Evolutionary conservation across 2,329 filamentous ascomycete genomes (phyloP), one percentile per base, ranked within the genome.

Genomic region (Aspergillus udagawae): DNA sequence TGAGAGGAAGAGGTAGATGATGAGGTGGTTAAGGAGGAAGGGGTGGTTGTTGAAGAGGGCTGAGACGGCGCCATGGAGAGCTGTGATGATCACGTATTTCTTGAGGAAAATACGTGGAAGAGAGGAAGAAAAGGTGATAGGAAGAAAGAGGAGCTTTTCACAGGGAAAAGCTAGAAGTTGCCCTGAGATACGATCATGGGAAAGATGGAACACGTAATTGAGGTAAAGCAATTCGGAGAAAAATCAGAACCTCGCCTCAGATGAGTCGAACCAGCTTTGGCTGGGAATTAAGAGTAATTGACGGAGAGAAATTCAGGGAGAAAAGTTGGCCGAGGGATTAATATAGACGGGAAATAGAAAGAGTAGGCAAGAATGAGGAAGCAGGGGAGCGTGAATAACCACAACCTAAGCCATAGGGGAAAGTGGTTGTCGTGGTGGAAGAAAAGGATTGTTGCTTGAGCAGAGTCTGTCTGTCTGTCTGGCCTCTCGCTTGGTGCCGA

Each of bases 401-500:
- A 38, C 32, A 6, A 7, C 32, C 32, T 38, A 38, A 38, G 32
- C 32, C 32, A 38, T 38, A 17, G 32, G 32, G 14, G 17, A 10
- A 17, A 45, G 21, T 45, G 42, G n/a, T 21, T 20, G 42, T 45
- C 9, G 42, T 45, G 8, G 42, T 21, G 8, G 42, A 23, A 20
- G 42, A 12, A 35, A 12, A 35, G 12, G 32, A 35, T 45, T 21
- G n/a, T 44, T 21, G 25, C 41, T 21, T 20, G 10, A 20, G 41
- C 3, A 44, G 41, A 20, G 41, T 44, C 41, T 21, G 42, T 45
- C 42, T 35, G 4, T 44, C 41, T 44, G 35, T 35, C 53, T 25
- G 25, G 52, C 55, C 58, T 58, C 57, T 65, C 64, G 65, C 65
- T 65, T 65, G 58, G 49, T 58, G 54, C 56, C 55, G 61, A 51